Evolutionary conservation across 495 filamentous ascomycete species (phyloP), one percentile per base, ranked within the genome.

Genomic region (Xylaria nigripes): DNA sequence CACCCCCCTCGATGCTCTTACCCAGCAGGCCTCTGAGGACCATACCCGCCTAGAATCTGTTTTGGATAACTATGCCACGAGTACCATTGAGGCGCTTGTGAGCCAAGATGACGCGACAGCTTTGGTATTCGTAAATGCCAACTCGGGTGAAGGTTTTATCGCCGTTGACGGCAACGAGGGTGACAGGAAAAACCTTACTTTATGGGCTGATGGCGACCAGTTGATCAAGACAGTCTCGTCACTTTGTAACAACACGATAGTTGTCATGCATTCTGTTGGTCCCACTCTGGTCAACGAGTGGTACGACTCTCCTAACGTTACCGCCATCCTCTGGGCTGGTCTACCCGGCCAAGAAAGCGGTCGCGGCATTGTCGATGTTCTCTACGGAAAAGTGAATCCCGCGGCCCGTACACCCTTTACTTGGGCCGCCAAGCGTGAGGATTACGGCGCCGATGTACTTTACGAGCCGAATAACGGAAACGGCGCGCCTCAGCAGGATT

Each of bases 321-420:
- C 90, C 8, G 93, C 89, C 23, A 93, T 98, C 38, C 64, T 97
- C 16, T 96, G 90, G 86, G 93, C 92, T 56, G 92, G 91, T 66
- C 67, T 96, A 41, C 93, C 93, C 0, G 93, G 93, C 12, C 86
- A 97, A 65, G 86, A 98, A 67, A 89, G 85, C 27, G 93, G 93
- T 36, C 91, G 93, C 70, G 81, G 86, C n/a, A 81, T 98, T 56
- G 82, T 83, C 23, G 92, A 97, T 63, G 81, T 98, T 6, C 84
- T 98, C 12, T 98, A 95, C 67, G 93, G 93, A 45, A 79, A 76
- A 45, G 82, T 89, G 65, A 95, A 93, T 70, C 92, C 93, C 6
- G 81, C 84, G 29, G 93, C 78, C 57, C 92, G 93, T 65, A 77
- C 85, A 1, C 89, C 90, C 2, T 97, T 96, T 72, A 96, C 93